Base-by-base conservation (phyloP, 495 filamentous ascomycete genomes). In the Hypoxylon lenormandii region DNA sequence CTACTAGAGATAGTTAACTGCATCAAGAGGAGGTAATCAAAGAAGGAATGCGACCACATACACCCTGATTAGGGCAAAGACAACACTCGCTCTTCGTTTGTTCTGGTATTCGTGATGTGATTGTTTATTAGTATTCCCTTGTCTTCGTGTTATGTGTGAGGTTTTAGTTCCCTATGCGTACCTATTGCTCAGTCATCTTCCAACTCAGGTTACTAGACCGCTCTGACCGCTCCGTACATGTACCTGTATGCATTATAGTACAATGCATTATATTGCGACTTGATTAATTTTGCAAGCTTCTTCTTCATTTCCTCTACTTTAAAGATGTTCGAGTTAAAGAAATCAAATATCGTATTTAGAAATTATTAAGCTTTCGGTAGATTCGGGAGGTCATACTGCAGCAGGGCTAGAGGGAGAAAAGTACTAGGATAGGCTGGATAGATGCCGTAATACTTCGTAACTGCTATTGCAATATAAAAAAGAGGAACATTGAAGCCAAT, bases 341-440 rank as follows among this genome's bases (percentile, higher is more conserved):
- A 5, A 8, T 43, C n/a, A 45, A 45, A 19, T 16, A 45, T 45
- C 42, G 42, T 45, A 45, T 45, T 45, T 3, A 1, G 16, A 45
- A 45, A 51, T 55, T 50, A 55, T 42, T 56, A 68, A 68, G 49
- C 47, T 48, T 48, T 6, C 60, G 66, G 66, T 60, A 69, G 60
- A 59, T 60, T 64, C 66, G 60, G 66, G 21, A 64, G 48, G 42
- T 52, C 52, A 33, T 69, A 69, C 60, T 42, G 40, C 51, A 33
- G 36, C 43, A 59, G 42, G 42, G 5, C 5, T 52, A 43, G 30
- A 58, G 46, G 15, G 43, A 15, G 45, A 28, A 28, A 42, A 36
- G 49, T 33, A 62, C 16, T 21, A 16, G 42, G 15, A 8, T 21
- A 42, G 6, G 58, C 16, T 26, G 47, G 19, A 37, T 50, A 47